Percentiles rank a stretch among this genome's conserved stretches.
phyloP scores from a whole-genome alignment of 441 rosid species.

The Gossypium aridum region DNA sequence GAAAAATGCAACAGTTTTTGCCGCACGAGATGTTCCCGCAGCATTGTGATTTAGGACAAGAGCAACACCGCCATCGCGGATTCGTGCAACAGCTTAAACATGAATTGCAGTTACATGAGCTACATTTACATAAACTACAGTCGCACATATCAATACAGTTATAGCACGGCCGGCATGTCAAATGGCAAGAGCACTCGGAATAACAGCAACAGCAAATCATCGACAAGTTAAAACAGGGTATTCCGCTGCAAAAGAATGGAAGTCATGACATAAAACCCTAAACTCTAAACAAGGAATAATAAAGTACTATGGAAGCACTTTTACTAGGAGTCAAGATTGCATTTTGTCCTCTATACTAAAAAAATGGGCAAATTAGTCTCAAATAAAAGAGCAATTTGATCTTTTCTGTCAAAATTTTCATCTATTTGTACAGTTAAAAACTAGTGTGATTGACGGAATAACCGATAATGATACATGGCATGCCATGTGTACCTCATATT shows the following conservation, averaged over 20 bases:
- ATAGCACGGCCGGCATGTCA: constrained; percentile 41
- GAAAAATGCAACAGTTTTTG: constrained; percentile 34
- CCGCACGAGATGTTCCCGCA: constrained; percentile 32
- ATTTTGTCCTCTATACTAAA: no score
- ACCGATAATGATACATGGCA: no score
- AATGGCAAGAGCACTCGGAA: constrained; percentile 42
- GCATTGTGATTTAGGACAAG: constrained; percentile 41
- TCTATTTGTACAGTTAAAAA: no score
- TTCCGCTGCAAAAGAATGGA: constrained; percentile 35
- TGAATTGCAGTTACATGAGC: neutral
- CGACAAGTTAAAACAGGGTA: constrained; percentile 47
- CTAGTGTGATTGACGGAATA: no score
- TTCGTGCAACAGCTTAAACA: constrained; percentile 26
- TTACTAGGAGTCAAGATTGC: no score
- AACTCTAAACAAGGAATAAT: no score
- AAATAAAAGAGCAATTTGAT: no score
- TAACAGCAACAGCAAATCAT: constrained; percentile 70
- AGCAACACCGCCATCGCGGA: constrained; percentile 37
- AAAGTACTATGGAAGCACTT: no score
- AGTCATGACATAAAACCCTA: neutral
- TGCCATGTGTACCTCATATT: no score
- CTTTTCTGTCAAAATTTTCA: no score
- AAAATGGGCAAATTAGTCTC: no score
- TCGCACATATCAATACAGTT: constrained; percentile 14
- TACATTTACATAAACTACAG: constrained; percentile 4